Evolutionary conservation across 345 rosid genomes (phyloP).

Genomic region (Punica granatum): DNA sequence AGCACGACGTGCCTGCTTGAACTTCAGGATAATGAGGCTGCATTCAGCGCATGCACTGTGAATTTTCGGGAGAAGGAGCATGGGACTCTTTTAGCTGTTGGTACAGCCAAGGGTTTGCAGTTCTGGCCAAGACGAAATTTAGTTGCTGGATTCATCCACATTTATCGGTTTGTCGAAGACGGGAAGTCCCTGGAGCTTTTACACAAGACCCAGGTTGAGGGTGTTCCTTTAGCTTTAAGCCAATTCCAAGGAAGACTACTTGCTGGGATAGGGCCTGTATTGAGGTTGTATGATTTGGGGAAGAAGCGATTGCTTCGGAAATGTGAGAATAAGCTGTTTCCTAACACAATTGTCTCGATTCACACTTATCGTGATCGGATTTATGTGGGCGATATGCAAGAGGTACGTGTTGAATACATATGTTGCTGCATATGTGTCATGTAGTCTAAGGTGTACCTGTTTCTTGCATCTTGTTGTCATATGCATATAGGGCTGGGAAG

Average conservation of each 20-base stretch:
- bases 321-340: conserved; percentile 93
- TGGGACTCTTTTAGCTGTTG: conserved; percentile 89
- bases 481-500: background rate
- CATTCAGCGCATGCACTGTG: conserved; percentile 82
- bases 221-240: conserved; percentile 78
- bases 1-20: conserved; percentile 83
- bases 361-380: conserved; percentile 91
- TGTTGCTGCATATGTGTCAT: background rate
- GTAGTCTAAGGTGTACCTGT: no score
- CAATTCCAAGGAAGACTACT: conserved; percentile 96
- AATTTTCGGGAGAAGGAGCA: conserved; percentile 96
- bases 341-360: conserved; percentile 64
- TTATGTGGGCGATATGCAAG: conserved; percentile 88
- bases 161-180: conserved; percentile 86
- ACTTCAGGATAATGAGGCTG: conserved; percentile 98
- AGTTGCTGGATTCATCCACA: conserved; percentile 75
- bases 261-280: conserved; percentile 72
- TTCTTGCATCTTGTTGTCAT: background rate
- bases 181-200: conserved; percentile 79
- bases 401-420: conserved; percentile 34
- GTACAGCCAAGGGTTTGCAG: conserved; percentile 86
- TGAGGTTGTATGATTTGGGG: conserved; percentile 87
- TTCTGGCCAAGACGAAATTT: conserved; percentile 75
- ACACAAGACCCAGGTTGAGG: conserved; percentile 97
- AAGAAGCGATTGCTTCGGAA: conserved; percentile 82